Conservation (phyloP, 768 basidiomycete species). For the Auricularia sp. region DNA sequence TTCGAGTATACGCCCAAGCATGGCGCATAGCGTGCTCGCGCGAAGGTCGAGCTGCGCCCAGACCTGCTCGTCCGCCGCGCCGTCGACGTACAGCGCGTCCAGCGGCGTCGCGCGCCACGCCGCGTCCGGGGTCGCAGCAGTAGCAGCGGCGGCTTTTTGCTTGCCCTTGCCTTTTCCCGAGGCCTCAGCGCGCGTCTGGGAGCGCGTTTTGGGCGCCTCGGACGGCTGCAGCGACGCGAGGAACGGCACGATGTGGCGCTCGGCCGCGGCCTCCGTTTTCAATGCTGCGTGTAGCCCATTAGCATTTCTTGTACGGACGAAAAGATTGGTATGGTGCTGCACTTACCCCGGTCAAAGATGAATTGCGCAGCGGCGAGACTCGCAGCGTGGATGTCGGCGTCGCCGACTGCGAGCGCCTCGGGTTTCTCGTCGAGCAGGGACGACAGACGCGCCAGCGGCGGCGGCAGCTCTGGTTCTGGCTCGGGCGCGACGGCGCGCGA, state of each 20-base stretch:
- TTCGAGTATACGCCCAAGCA: slow-evolving; percentile 28
- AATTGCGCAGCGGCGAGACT: slow-evolving; percentile 66
- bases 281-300: slow-evolving; percentile 37
- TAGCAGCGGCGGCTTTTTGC: neutral
- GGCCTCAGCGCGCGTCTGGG: slow-evolving; percentile 37
- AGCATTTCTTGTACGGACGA: too few species aligned
- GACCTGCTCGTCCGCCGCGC: slow-evolving; percentile 76
- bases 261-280: slow-evolving; percentile 54
- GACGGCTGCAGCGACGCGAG: slow-evolving; percentile 58
- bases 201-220: slow-evolving; percentile 65
- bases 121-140: neutral
- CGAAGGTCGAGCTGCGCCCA: slow-evolving; percentile 93
- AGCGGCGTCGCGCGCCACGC: slow-evolving; percentile 51
- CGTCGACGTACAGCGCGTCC: slow-evolving; percentile 60
- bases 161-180: neutral
- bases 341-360: slow-evolving; percentile 66
- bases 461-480: neutral
- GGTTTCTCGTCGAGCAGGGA: slow-evolving; percentile 42
- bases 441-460: slow-evolving; percentile 2
- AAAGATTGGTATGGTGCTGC: too few species aligned
- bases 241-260: slow-evolving; percentile 53
- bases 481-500: neutral
- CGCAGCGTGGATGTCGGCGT: slow-evolving; percentile 40
- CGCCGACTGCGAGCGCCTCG: slow-evolving; percentile 48
- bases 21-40: slow-evolving; percentile 55